phyloP scores from a whole-genome alignment of 352 stramenopile species.

The Aphanomyces euteiches region DNA sequence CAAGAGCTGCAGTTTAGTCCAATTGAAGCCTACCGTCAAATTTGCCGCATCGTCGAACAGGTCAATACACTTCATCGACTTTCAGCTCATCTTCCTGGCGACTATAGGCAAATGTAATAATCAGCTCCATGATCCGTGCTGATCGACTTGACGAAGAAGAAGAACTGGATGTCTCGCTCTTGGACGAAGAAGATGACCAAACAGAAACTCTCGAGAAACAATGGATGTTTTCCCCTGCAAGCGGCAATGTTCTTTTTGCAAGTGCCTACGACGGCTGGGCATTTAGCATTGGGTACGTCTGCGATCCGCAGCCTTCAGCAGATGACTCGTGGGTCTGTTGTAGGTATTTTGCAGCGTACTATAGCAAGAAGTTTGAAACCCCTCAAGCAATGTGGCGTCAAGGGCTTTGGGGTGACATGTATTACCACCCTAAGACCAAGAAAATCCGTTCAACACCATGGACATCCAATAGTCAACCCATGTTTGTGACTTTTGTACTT shows the following conservation, averaged over 20 bases:
- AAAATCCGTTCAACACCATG: slow-evolving; percentile 82
- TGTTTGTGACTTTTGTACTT: slow-evolving; percentile 92
- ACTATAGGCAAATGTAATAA: slow-evolving; percentile 58
- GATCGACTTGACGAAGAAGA: slow-evolving; percentile 61
- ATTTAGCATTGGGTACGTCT: slow-evolving; percentile 68
- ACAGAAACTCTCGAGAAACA: slow-evolving; percentile 63
- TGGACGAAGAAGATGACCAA: slow-evolving; percentile 55
- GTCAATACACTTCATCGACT: slow-evolving; percentile 38
- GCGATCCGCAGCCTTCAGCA: not conserved
- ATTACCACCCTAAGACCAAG: slow-evolving; percentile 88
- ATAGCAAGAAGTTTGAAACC: slow-evolving; percentile 67
- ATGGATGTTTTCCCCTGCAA: slow-evolving; percentile 79
- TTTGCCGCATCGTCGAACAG: slow-evolving; percentile 91
- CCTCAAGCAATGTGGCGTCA: slow-evolving; percentile 60
- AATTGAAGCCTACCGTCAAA: slow-evolving; percentile 89
- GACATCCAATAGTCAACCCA: slow-evolving; percentile 65
- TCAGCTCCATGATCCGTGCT: slow-evolving; percentile 77
- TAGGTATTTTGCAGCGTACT: slow-evolving; percentile 61
- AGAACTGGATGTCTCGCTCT: slow-evolving; percentile 13
- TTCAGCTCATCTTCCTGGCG: not conserved
- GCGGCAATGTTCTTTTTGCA: slow-evolving; percentile 92
- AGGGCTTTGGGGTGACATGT: slow-evolving; percentile 90
- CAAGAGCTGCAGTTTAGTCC: slow-evolving; percentile 90
- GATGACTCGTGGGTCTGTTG: not conserved
- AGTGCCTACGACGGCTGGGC: slow-evolving; percentile 90